These are phyloP conservation scores for Taiwanofungus camphoratus DNA, from an alignment of 1,284 basidiomycete species.

Conservation along the genomic window DNA sequence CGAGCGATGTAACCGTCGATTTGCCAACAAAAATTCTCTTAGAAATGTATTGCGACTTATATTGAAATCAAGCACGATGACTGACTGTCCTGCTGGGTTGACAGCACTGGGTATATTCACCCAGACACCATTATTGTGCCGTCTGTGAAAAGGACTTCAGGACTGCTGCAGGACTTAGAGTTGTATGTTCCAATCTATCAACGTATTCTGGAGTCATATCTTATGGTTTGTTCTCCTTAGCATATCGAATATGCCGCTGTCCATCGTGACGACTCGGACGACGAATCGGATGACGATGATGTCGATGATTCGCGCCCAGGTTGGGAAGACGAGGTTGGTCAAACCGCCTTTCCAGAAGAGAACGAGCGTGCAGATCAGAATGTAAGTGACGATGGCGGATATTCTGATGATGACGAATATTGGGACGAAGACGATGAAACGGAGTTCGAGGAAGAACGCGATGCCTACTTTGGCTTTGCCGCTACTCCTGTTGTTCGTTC, in stretches of 20 bases:
- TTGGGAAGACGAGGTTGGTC: conserved; percentile 26
- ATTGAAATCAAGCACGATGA: neutral
- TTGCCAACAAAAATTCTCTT: conserved; percentile 23
- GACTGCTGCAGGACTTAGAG: conserved; percentile 23
- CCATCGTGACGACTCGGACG: conserved; percentile 25
- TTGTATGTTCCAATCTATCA: conserved; percentile 13
- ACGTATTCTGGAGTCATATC: neutral
- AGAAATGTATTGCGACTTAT: conserved; percentile 15
- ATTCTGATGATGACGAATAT: conserved; percentile 15
- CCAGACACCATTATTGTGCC: conserved; percentile 23
- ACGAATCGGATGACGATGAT: conserved; percentile 17
- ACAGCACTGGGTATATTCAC: conserved; percentile 23
- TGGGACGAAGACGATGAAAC: conserved; percentile 23
- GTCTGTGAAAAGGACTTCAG: conserved; percentile 21
- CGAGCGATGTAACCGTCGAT: conserved; percentile 21
- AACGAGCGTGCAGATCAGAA: conserved; percentile 10
- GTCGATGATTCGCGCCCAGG: conserved; percentile 17
- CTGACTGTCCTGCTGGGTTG: neutral
- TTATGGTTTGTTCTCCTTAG: conserved; percentile 11
- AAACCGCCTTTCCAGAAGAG: conserved; percentile 20
- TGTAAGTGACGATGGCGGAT: conserved; percentile 11
- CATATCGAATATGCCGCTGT: conserved; percentile 25
- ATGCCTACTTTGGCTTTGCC: conserved; percentile 13
- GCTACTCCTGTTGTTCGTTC: conserved; percentile 1
- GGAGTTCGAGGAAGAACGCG: conserved; percentile 16